Conservation (phyloP, 768 basidiomycete species). For the Mrakia hoshinonis region DNA sequence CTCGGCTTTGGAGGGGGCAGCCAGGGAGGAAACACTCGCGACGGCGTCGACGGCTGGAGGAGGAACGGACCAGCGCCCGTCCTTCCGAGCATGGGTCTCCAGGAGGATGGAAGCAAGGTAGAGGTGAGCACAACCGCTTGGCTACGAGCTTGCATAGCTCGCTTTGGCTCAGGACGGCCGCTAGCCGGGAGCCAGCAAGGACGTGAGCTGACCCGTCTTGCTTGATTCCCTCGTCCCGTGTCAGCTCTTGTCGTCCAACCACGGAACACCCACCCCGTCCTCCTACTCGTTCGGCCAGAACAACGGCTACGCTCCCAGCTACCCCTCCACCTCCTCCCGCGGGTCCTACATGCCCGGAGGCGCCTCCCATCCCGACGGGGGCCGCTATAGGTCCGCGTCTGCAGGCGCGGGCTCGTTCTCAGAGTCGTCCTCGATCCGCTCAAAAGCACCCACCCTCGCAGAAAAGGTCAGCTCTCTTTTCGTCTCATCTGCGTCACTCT, state of each 20-base stretch:
- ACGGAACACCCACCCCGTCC: conserved; percentile 4
- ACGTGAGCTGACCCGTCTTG: neutral
- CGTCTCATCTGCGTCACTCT: neutral
- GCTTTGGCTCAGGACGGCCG: neutral
- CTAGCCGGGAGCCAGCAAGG: neutral
- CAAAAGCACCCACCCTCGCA: neutral
- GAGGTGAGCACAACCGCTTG: neutral
- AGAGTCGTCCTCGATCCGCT: neutral
- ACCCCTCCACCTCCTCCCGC: conserved; percentile 4
- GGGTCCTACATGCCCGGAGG: neutral
- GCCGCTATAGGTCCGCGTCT: neutral
- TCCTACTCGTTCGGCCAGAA: conserved; percentile 5
- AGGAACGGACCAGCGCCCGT: neutral
- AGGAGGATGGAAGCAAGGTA: conserved; percentile 13
- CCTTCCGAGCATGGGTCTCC: neutral
- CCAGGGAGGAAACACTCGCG: neutral
- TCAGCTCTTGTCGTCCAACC: neutral
- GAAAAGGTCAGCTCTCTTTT: conserved; percentile 4
- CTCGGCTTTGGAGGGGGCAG: neutral
- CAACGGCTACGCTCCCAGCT: conserved; percentile 1
- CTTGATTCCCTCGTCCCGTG: neutral
- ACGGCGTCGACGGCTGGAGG: conserved; percentile 4
- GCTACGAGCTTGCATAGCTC: neutral
- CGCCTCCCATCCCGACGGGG: neutral
- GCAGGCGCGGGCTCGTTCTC: neutral